These are phyloP conservation scores for Penicillium ochrochloron DNA, from an alignment of 495 filamentous ascomycete species.

Conservation along the genomic window DNA sequence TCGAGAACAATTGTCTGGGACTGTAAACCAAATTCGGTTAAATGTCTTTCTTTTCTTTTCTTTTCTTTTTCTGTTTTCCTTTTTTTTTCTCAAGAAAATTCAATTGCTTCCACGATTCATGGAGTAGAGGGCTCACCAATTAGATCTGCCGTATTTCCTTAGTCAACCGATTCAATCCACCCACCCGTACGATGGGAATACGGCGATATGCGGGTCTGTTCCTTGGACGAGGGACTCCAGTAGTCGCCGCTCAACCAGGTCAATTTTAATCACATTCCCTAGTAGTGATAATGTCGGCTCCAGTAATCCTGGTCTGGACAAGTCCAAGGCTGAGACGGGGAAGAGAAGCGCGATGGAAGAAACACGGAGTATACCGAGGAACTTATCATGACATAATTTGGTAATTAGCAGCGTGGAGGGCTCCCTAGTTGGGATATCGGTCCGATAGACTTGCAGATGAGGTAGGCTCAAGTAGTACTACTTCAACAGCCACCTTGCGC, in stretches of 20 bases:
- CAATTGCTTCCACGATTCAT: slow-evolving; percentile 13
- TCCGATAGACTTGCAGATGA: slow-evolving; percentile 8
- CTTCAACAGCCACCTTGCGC: not conserved
- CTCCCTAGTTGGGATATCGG: slow-evolving; percentile 24
- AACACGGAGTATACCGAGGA: slow-evolving; percentile 13
- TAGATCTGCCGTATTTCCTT: slow-evolving; percentile 10
- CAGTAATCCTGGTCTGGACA: slow-evolving; percentile 4
- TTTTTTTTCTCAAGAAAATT: not conserved
- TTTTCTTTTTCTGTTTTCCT: slow-evolving; percentile 1
- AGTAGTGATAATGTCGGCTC: not conserved
- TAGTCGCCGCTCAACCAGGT: slow-evolving; percentile 20
- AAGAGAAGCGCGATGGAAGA: not conserved
- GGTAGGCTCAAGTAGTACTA: not conserved
- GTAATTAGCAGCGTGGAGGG: slow-evolving; percentile 17
- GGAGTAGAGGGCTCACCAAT: slow-evolving; percentile 22
- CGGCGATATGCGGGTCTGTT: slow-evolving; percentile 12
- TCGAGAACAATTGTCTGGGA: slow-evolving; percentile 6
- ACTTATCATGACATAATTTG: slow-evolving; percentile 16
- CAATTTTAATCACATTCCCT: slow-evolving; percentile 23
- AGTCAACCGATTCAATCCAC: slow-evolving; percentile 18
- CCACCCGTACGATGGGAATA: slow-evolving; percentile 11
- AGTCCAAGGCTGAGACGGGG: not conserved
- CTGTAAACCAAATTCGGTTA: not conserved
- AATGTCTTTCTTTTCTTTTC: not conserved
- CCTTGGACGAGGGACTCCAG: slow-evolving; percentile 25